These are phyloP conservation scores for Furcasterigmium furcatum DNA, from an alignment of 2,329 filamentous ascomycete species.

Conservation along the genomic window DNA sequence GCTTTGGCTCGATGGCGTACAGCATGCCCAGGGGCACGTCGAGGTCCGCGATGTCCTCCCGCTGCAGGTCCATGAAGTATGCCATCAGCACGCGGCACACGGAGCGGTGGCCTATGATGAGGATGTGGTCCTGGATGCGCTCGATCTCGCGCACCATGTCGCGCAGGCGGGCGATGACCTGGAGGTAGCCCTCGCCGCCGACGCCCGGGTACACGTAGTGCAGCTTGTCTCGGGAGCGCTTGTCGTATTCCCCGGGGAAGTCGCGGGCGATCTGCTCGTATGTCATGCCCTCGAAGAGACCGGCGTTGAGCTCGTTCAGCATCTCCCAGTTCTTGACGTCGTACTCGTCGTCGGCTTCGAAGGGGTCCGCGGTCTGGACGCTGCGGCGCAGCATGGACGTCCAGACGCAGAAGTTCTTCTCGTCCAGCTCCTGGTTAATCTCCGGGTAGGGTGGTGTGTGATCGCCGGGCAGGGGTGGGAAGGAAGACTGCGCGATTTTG, in stretches of 20 bases:
- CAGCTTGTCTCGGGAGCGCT: conserved; percentile 81
- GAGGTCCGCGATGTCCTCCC: conserved; percentile 89
- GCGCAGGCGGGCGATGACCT: conserved; percentile 91
- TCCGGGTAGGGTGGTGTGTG: conserved; percentile 94
- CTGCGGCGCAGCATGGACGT: conserved; percentile 94
- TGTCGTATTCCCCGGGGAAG: conserved; percentile 76
- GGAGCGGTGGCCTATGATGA: conserved; percentile 89
- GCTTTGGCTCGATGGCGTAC: conserved; percentile 94
- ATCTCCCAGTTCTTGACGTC: conserved; percentile 98
- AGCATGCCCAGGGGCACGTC: conserved; percentile 92
- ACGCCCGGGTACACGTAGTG: conserved; percentile 96
- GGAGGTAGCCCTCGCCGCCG: conserved; percentile 92
- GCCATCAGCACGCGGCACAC: conserved; percentile 90
- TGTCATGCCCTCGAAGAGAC: conserved; percentile 90
- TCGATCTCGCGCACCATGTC: conserved; percentile 97
- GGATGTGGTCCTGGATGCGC: conserved; percentile 91
- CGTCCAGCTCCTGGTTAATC: conserved; percentile 63
- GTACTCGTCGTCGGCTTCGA: conserved; percentile 87
- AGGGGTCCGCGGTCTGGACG: conserved; percentile 83
- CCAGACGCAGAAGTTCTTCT: conserved; percentile 97
- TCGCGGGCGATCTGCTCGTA: conserved; percentile 84
- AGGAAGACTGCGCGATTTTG: conserved; percentile 72
- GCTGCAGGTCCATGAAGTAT: conserved; percentile 91
- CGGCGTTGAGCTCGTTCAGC: conserved; percentile 94
- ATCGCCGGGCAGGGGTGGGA: conserved; percentile 88